Conservation (phyloP, 2,329 filamentous ascomycete species). For the Hymenoscyphus albidus region DNA sequence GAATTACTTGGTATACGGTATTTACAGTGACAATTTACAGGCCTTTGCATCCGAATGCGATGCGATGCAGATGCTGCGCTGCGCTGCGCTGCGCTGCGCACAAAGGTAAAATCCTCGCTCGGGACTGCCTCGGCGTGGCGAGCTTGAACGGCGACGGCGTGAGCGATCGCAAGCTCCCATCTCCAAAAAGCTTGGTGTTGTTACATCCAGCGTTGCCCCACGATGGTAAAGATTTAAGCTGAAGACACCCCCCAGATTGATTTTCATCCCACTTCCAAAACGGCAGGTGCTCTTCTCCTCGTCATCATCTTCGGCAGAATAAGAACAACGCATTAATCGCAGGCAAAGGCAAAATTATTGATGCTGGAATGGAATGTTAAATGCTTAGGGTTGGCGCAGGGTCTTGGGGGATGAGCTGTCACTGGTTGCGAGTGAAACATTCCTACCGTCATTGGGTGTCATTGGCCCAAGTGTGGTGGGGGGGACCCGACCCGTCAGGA, state of each 20-base stretch:
- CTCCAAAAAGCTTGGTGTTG: not conserved
- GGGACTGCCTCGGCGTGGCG: not conserved
- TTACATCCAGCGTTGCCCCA: not conserved
- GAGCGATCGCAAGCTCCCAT: not conserved
- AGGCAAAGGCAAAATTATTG: too few species aligned
- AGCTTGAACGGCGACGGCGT: not conserved
- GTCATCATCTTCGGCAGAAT: too few species aligned
- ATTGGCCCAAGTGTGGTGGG: not conserved
- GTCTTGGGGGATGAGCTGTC: not conserved
- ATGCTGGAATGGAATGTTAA: too few species aligned
- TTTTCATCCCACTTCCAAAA: not conserved
- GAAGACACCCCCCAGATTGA: conserved; percentile 5
- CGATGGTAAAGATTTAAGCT: not conserved
- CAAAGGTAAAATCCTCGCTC: not conserved
- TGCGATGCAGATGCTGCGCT: too few species aligned
- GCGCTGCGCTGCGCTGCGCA: not conserved
- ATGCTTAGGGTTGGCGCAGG: not conserved
- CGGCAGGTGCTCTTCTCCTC: too few species aligned
- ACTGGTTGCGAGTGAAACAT: conserved; percentile 1
- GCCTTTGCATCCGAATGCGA: not conserved
- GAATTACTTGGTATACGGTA: too few species aligned
- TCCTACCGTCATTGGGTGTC: not conserved
- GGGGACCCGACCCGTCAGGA: not conserved
- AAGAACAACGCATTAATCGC: too few species aligned
- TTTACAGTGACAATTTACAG: not conserved